Evolutionary conservation across 805 yeast genomes (phyloP).

Genomic region (Lipomyces anomalus): DNA sequence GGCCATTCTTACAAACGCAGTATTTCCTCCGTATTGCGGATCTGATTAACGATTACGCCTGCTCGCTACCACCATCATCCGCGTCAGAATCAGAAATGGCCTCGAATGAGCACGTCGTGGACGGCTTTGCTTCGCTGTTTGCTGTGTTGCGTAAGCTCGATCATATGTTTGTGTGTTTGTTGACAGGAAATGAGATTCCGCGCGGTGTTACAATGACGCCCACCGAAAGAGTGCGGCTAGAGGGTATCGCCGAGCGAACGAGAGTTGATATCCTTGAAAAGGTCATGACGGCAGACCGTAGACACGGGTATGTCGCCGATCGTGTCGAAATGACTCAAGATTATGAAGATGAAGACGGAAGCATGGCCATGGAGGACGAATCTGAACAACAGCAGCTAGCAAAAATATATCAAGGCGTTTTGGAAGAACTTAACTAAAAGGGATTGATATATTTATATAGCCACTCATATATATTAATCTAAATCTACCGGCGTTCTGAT

Average conservation of each 20-base stretch:
- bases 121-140: constrained; percentile 31
- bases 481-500: too few relatives aligned
- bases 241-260: constrained; percentile 49
- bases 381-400: not conserved
- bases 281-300: too few relatives aligned
- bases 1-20: constrained; percentile 52
- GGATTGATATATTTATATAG: not conserved
- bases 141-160: constrained; percentile 40
- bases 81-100: too few relatives aligned
- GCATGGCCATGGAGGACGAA: too few relatives aligned
- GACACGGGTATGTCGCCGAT: too few relatives aligned
- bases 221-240: constrained; percentile 50
- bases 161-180: constrained; percentile 36
- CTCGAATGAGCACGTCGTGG: not conserved
- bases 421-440: constrained; percentile 1
- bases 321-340: too few relatives aligned
- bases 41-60: constrained; percentile 56
- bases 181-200: constrained; percentile 31
- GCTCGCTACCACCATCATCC: constrained; percentile 19
- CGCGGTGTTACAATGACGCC: constrained; percentile 32
- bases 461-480: not conserved
- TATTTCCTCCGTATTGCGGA: constrained; percentile 60
- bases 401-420: not conserved
- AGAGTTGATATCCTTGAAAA: constrained; percentile 41
- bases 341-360: not conserved